These are phyloP conservation scores for Anisogramma anomala DNA, from an alignment of 2,329 filamentous ascomycete genomes.

Conservation along the genomic window DNA sequence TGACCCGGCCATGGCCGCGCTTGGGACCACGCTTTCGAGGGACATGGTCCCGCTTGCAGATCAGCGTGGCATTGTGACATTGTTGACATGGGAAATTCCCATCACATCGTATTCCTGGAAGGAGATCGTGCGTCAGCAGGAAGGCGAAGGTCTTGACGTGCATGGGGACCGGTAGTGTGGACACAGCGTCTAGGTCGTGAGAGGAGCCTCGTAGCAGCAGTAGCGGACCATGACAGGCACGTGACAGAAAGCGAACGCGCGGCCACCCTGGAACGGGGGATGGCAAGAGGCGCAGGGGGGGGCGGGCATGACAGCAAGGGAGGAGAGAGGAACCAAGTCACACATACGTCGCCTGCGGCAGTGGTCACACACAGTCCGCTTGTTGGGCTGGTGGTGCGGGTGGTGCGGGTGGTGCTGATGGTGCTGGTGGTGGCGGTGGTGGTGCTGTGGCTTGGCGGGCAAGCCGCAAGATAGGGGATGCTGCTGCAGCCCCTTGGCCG, in stretches of 20 bases:
- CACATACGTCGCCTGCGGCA: conserved; percentile 31
- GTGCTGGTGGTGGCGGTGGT: neutral
- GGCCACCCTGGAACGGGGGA: neutral
- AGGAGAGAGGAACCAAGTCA: conserved; percentile 11
- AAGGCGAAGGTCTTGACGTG: too few relatives aligned
- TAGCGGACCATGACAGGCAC: conserved; percentile 1
- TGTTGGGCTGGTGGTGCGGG: conserved; percentile 10
- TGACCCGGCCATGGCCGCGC: conserved; percentile 49
- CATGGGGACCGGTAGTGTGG: neutral
- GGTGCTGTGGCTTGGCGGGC: conserved; percentile 6
- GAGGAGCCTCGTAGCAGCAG: conserved; percentile 14
- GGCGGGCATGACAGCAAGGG: conserved; percentile 4
- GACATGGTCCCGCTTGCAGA: conserved; percentile 54
- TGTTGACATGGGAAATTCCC: conserved; percentile 45
- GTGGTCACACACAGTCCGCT: conserved; percentile 34
- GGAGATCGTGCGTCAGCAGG: conserved; percentile 5
- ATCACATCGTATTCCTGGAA: conserved; percentile 33
- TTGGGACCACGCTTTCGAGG: conserved; percentile 55
- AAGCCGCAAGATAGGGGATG: conserved; percentile 9
- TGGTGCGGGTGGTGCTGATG: conserved; percentile 1
- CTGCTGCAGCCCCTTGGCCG: neutral
- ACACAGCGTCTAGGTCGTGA: neutral
- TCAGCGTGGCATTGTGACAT: conserved; percentile 45
- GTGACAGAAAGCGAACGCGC: neutral
- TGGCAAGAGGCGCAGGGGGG: neutral